Conservation (phyloP, 345 rosid genomes). For the Euphorbia peplus region DNA sequence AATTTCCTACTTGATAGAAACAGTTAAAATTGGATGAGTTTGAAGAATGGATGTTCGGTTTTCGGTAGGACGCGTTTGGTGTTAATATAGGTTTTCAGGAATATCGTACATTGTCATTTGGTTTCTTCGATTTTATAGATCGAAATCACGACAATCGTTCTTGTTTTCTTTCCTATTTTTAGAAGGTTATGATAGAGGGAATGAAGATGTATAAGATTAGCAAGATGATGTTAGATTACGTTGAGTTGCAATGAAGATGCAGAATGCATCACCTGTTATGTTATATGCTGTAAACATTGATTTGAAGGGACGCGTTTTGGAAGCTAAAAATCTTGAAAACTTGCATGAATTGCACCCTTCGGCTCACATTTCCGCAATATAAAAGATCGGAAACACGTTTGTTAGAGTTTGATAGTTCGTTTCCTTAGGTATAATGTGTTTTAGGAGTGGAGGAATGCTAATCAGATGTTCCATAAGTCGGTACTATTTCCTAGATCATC, state of each 20-base stretch:
- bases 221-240: background rate
- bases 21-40: background rate
- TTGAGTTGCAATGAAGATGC: background rate
- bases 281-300: too few relatives aligned
- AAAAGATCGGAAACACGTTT: too few relatives aligned
- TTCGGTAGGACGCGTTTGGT: background rate
- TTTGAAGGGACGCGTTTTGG: too few relatives aligned
- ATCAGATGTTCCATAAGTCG: too few relatives aligned
- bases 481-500: too few relatives aligned
- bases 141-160: background rate
- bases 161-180: background rate
- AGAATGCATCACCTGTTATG: background rate
- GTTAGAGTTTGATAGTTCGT: too few relatives aligned
- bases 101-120: background rate
- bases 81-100: background rate
- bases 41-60: background rate
- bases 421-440: too few relatives aligned
- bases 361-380: too few relatives aligned
- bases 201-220: background rate
- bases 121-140: background rate
- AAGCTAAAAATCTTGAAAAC: too few relatives aligned
- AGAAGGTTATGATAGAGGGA: background rate
- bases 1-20: background rate
- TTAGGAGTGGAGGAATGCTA: too few relatives aligned
- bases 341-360: too few relatives aligned